phyloP scores from a whole-genome alignment of 306 rosid genomes.

The Alnus glutinosa region DNA sequence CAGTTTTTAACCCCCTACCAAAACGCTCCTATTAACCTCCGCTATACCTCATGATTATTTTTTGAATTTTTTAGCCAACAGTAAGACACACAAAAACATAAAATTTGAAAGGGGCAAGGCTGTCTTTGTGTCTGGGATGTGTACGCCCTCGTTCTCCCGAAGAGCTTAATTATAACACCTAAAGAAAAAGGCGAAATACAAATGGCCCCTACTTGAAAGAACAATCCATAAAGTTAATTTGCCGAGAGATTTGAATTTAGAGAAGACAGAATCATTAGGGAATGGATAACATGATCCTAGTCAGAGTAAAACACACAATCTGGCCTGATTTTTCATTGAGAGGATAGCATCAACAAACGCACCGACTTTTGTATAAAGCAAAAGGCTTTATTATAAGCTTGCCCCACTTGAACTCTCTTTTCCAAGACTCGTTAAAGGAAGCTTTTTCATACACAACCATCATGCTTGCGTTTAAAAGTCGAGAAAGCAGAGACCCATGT shows the following conservation, averaged over 20 bases:
- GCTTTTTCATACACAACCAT: constrained; percentile 45
- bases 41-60: too few relatives aligned
- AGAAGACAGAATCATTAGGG: constrained; percentile 19
- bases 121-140: too few relatives aligned
- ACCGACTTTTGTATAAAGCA: constrained; percentile 57
- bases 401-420: constrained; percentile 69
- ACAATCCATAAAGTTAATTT: constrained; percentile 9
- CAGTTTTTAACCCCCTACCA: too few relatives aligned
- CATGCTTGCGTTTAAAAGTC: constrained; percentile 59
- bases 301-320: background rate
- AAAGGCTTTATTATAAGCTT: constrained; percentile 30
- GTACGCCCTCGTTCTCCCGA: too few relatives aligned
- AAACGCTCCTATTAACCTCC: too few relatives aligned
- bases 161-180: too few relatives aligned
- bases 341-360: constrained; percentile 42
- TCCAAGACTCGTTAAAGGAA: constrained; percentile 24
- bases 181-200: constrained; percentile 7
- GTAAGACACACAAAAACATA: too few relatives aligned
- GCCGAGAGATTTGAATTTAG: background rate
- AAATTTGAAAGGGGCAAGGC: too few relatives aligned
- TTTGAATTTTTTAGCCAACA: too few relatives aligned
- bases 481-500: constrained; percentile 46
- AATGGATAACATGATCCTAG: constrained; percentile 22
- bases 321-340: background rate
- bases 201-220: constrained; percentile 24